Base-by-base conservation (phyloP, 495 filamentous ascomycete species). In the Poronia punctata region DNA sequence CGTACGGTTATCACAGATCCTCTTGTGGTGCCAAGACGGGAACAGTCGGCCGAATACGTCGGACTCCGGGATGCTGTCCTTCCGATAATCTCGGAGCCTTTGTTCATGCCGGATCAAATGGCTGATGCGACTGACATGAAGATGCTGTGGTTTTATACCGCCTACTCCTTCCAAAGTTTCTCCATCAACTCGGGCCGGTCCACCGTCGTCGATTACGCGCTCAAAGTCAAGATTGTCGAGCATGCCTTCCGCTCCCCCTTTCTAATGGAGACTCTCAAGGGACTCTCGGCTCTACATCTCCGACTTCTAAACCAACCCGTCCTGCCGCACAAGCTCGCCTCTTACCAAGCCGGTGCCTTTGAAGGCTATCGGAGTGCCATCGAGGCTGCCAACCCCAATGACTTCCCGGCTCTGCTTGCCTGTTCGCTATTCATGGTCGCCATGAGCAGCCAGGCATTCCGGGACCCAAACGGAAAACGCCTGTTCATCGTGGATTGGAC, bases 181-280 rank as follows among this genome's bases (percentile, higher is more conserved):
- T 57, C 60, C 22, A 58, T 62, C 26, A 46, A 63, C 18, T 34
- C 47, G 20, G 54, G 58, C 7, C 46, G 45, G 2, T 52, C 56
- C 5, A 37, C 50, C 15, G 27, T 32, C 4, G 46, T 72, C 33
- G 57, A 65, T 37, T 38, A 62, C 30, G 46, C 66, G 35, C 54
- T 76, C 14, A 52, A 56, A 31, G 55, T 65, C n/a, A 60, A 57
- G 10, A 36, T 74, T 10, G 59, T 69, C 27, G 59, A 71, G 35
- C 60, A 70, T 16, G 71, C 68, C 28, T 69, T 71, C 35, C 45
- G 57, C 30, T 61, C 57, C 21, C 67, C 65, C 1, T 76, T 70
- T 32, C 58, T 76, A n/a, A 66, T 76, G 61, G 53, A 75, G 38
- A 61, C 57, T 29, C 18, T 74, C 4, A 65, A 75, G 39, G 69